phyloP scores from a whole-genome alignment of 257 asterid species.

The Solanum gracilifrons region DNA sequence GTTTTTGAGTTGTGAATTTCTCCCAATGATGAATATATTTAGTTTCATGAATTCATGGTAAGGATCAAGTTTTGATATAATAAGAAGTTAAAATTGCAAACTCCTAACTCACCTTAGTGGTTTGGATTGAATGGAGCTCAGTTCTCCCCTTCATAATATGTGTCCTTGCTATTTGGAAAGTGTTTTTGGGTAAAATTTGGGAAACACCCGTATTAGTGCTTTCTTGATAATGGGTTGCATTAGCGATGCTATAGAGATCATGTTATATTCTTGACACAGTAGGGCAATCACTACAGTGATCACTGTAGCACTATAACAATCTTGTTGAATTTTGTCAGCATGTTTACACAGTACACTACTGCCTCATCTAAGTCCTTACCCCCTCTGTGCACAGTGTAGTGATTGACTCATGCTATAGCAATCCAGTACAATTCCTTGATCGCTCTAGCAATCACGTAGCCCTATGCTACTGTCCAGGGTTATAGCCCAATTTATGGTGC shows the following conservation, averaged over 20 bases:
- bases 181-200: background rate
- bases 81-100: background rate
- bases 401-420: background rate
- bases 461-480: background rate
- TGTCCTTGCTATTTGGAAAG: background rate
- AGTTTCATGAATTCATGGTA: background rate
- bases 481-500: background rate
- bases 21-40: background rate
- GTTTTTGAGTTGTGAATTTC: background rate
- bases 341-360: background rate
- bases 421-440: background rate
- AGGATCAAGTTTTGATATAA: background rate
- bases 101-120: background rate
- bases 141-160: background rate
- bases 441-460: background rate
- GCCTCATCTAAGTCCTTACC: background rate
- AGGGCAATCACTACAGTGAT: background rate
- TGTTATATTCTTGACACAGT: background rate
- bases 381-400: background rate
- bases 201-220: background rate
- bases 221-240: background rate
- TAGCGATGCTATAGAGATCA: background rate
- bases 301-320: background rate
- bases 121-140: background rate
- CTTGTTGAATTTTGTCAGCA: background rate